Evolutionary conservation across 2,329 filamentous ascomycete genomes (phyloP), one percentile per base, ranked within the genome.

Genomic region (Trichoderma cornu-damae): DNA sequence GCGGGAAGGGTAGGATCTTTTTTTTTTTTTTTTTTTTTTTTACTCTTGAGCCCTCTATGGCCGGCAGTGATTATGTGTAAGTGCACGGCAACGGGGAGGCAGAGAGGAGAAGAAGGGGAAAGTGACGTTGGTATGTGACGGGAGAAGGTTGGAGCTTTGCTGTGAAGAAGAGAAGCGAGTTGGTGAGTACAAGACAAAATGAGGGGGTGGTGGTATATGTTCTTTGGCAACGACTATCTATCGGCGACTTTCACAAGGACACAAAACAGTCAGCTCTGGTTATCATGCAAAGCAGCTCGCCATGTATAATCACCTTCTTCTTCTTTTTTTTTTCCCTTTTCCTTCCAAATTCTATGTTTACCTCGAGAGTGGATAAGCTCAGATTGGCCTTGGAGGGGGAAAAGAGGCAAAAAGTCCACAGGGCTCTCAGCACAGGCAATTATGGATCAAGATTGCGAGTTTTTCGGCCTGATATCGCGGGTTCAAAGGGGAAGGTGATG

Each of bases 401-500:
- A 26, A 43, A 51, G 24, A 52, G 30, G 47, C 16, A 52, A 20
- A n/a, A n/a, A n/a, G 14, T 4, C 14, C 51, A 26, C 26, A 22
- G 28, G 6, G 3, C 14, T 18, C 14, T 18, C 44, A 7, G 50
- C 20, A 18, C 28, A 35, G 28, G 18, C 38, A 53, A 44, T 26
- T 4, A 32, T 22, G 4, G 40, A 22, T n/a, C 24, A 18, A 43
- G 49, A 52, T 43, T 52, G 49, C 49, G 49, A 58, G 12, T n/a
- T 42, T 49, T 42, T 18, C n/a, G 18, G 42, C 16, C 28, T 38
- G 16, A 51, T 22, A n/a, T 58, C 26, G 20, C 35, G 12, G 20
- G 5, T 53, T 51, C 38, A 58, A 53, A 34, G 14, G 20, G 55
- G 55, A 58, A 58, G 55, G 47, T 58, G 38, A 52, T 44, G 12